Percentiles rank a stretch among this genome's conserved stretches.
These are phyloP conservation scores for Hypericum androsaemum DNA, from an alignment of 345 rosid genomes.

Conservation along the genomic window DNA sequence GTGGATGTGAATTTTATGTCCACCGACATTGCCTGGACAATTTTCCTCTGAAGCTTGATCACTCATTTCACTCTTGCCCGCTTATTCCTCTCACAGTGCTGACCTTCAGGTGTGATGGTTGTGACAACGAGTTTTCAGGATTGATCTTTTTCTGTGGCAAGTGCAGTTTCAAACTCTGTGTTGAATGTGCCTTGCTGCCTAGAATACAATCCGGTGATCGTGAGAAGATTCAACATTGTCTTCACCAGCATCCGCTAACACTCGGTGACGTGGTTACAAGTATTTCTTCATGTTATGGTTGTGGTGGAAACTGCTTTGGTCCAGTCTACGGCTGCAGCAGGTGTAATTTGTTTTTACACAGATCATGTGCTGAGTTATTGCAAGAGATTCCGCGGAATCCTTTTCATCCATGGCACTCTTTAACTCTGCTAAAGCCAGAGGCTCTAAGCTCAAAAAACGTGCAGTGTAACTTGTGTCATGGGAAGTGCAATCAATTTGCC, in stretches of 20 bases:
- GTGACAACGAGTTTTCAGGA: neutral
- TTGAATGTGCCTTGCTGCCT: slow-evolving; percentile 11
- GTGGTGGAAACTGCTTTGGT: neutral
- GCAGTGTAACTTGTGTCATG: no score
- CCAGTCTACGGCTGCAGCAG: no score
- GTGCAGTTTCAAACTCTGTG: neutral
- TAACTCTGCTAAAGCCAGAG: neutral
- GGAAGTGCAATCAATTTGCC: no score
- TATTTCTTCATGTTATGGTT: neutral
- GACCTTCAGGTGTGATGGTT: neutral
- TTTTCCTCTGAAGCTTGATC: neutral
- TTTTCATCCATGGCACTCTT: slow-evolving; percentile 5
- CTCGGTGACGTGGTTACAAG: neutral
- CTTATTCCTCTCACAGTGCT: neutral
- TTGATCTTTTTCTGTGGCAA: slow-evolving; percentile 1
- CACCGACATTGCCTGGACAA: slow-evolving; percentile 5
- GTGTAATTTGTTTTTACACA: slow-evolving; percentile 9
- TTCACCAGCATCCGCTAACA: slow-evolving; percentile 8
- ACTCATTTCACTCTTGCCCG: slow-evolving; percentile 9
- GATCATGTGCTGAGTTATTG: slow-evolving; percentile 3
- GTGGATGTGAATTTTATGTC: neutral
- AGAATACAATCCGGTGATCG: slow-evolving; percentile 1
- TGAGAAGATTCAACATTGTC: neutral
- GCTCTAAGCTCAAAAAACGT: no score
- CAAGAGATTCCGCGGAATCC: neutral